Evolutionary conservation across 768 basidiomycete species (phyloP), one percentile per base, ranked within the genome.

Genomic region (Infundibulicybe gibba): DNA sequence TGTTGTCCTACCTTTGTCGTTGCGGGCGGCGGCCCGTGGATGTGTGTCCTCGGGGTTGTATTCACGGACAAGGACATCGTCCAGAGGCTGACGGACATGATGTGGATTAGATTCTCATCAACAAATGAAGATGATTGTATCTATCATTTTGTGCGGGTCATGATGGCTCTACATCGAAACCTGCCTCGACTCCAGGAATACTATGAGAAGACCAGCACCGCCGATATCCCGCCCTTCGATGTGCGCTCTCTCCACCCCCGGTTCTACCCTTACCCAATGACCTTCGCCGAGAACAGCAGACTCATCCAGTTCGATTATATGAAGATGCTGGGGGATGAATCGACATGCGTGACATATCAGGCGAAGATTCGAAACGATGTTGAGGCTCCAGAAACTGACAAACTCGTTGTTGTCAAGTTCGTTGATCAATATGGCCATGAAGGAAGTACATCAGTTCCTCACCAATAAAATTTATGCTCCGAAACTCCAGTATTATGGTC

Each of bases 371-470:
- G 25, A 25, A 25, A 25, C 4, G 25, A 25, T 25, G 17, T 38
- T 10, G 10, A 38, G 10, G 3, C 25, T 25, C 8, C 25, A 25
- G 10, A 10, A 3, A n/a, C 35, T n/a, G n/a, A 14, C 35, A 25
- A 37, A 0, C 10, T 14, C n/a, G 48, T 70, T 9, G 61, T 70
- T 0, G 60, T 74, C 43, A 74, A 72, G 49, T 74, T 74, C 35
- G 64, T 63, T 35, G 51, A 54, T 13, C 48, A 55, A 5, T 74
- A 73, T 46, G 58, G 65, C 19, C 48, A 11, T 6, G 60, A 55
- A 6, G 65, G 60, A 55, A 6, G 65, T 55, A 0, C 72, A 74
- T 48, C 31, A 45, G 20, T 41, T 57, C 13, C 62, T 75, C 45
- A 67, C 66, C 1, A 21, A 44, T 0, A 12, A 47, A 9, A 45